These are phyloP conservation scores for Fomitiporia mediterranea DNA, from an alignment of 1,284 basidiomycete genomes.

Conservation along the genomic window DNA sequence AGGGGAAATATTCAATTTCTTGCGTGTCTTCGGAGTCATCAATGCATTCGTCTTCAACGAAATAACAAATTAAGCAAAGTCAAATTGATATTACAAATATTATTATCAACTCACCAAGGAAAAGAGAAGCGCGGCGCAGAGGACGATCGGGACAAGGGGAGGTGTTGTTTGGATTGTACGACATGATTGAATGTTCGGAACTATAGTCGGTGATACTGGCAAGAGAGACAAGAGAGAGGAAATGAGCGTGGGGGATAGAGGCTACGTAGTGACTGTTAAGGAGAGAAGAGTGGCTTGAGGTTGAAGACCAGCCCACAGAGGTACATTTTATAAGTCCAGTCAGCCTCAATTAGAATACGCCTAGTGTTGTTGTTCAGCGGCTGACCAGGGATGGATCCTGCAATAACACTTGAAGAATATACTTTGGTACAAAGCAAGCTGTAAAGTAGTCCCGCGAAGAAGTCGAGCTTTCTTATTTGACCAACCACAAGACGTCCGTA, in stretches of 20 bases:
- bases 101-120: neutral
- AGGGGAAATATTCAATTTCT: slow-evolving; percentile 4
- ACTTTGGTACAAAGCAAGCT: too few relatives aligned
- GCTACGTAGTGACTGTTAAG: neutral
- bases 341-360: neutral
- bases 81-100: neutral
- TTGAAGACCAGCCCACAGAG: neutral
- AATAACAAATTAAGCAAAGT: neutral
- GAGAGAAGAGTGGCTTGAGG: neutral
- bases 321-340: neutral
- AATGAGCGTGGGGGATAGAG: neutral
- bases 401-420: too few relatives aligned
- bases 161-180: neutral
- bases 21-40: slow-evolving; percentile 5
- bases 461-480: too few relatives aligned
- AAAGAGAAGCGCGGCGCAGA: neutral
- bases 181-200: neutral
- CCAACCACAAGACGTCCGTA: too few relatives aligned
- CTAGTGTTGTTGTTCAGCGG: neutral
- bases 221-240: neutral
- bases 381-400: too few relatives aligned
- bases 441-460: too few relatives aligned
- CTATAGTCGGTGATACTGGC: neutral
- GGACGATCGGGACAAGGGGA: slow-evolving; percentile 2
- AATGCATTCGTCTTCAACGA: neutral